phyloP scores from a whole-genome alignment of 345 rosid genomes.

The Eucalyptus cloeziana region DNA sequence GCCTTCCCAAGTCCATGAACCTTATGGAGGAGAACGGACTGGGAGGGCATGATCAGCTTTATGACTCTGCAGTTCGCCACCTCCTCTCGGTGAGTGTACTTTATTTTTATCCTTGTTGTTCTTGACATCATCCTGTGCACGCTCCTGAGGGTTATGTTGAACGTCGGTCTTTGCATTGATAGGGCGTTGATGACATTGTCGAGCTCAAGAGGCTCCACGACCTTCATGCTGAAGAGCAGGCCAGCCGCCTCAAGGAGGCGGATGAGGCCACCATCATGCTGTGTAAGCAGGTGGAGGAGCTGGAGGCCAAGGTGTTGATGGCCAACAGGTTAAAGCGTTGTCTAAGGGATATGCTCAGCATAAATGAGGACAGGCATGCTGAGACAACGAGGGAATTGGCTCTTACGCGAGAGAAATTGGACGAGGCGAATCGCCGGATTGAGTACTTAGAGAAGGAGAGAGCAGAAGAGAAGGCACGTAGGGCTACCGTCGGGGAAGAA shows the following conservation, averaged over 20 bases:
- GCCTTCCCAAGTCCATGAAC: not conserved
- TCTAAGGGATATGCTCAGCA: not conserved
- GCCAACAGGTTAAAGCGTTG: not conserved
- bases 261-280: not conserved
- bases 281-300: not conserved
- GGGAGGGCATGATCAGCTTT: no score
- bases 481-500: not conserved
- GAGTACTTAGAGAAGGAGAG: not conserved
- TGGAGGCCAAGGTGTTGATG: not conserved
- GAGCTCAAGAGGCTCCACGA: not conserved
- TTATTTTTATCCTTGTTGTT: not conserved
- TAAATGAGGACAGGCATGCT: not conserved
- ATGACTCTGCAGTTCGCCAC: not conserved
- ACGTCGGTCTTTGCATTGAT: not conserved
- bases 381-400: not conserved
- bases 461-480: not conserved
- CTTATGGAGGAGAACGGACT: no score
- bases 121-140: not conserved
- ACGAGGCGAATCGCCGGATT: not conserved
- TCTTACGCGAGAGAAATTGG: not conserved
- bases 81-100: not conserved
- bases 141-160: not conserved
- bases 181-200: not conserved
- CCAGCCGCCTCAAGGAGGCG: not conserved
- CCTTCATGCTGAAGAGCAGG: not conserved